Evolutionary conservation across 331 rosid genomes (phyloP), one percentile per base, ranked within the genome.

Genomic region (Quercus lobata): DNA sequence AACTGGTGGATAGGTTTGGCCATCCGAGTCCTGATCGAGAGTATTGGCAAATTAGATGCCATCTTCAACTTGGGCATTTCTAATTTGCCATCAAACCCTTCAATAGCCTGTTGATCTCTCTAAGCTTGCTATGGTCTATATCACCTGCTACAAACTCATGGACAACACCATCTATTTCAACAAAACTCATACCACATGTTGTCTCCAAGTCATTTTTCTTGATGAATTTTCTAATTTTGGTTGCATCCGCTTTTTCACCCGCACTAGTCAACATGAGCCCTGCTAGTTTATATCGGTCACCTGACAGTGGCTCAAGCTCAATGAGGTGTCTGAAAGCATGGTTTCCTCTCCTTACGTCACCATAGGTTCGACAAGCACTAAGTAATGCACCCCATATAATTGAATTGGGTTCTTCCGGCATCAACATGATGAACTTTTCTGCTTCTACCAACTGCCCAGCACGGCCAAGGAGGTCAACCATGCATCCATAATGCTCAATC

Each of bases 401-500:
- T 1, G 89, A 83, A 24, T 84, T 86, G 0, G 90, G 83, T 32
- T 78, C 41, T 72, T 78, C 81, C 0, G 83, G 81, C 84, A 84
- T 81, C 14, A 78, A 68, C 35, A 2, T 18, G 35, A 86, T 84
- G 32, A 89, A 52, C 37, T 70, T 73, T 80, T 89, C 84, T 1
- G 85, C 90, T 65, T 86, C 89, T 5, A 61, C 75, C 46, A 86
- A 44, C 69, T 66, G 21, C 65, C 90, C 87, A 0, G 90, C 87
- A 49, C 90, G 86, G 52, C 90, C 85, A 6, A 86, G 90, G 49
- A 89, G 83, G 79, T 89, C 89, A 7, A 86, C 89, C 90, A 89
- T 84, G 81, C 90, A 86, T 41, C 90, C 92, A 63, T 84, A 89
- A 57, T 89, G 92, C 56, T 89, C 87, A 29, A 80, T 79, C 1